Evolutionary conservation across 2,329 filamentous ascomycete species (phyloP), one percentile per base, ranked within the genome.

Genomic region (Fusarium falciforme): DNA sequence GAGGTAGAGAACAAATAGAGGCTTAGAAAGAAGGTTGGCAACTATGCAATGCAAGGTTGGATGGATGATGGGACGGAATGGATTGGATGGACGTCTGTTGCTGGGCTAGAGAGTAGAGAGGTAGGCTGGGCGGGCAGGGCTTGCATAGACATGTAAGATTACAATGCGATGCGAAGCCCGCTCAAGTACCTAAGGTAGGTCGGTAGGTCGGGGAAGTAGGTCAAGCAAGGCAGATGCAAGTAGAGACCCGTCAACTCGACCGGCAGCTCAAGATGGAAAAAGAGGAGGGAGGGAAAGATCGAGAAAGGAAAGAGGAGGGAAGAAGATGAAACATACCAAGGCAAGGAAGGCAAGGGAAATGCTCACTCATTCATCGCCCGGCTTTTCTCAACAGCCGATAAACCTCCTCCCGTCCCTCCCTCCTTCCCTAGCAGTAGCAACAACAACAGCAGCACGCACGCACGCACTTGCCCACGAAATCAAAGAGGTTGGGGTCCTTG

Each of bases 401-500:
- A 29, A 27, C 38, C 29, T 38, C 59, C 25, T 64, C n/a, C 16
- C 52, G 11, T 66, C 47, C 49, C 25, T 33, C 59, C 47, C 35
- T 40, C 47, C 60, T 25, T 58, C 62, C 40, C 20, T 20, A 47
- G 22, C 44, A 47, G 8, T 22, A 47, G 5, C 44, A 49, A 6
- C 25, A 44, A 5, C 38, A 42, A 8, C 38, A 22, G 36, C 38
- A 42, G 22, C 22, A 22, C 22, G 44, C 44, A 47, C 44, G 25
- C 44, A 47, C 44, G 44, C 44, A 49, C 63, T 40, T 64, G 42
- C 42, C 72, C 44, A 61, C 55, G 64, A 70, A 78, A 77, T 77
- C 67, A 55, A 70, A 74, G 76, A 78, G 76, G 76, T 72, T 78
- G 76, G 76, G 76, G 35, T 25, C 10, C 27, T 44, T 42, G 49